These are phyloP conservation scores for Chytridiales sp. DNA, from an alignment of 371 early-diverging fungal genomes.

Conservation along the genomic window DNA sequence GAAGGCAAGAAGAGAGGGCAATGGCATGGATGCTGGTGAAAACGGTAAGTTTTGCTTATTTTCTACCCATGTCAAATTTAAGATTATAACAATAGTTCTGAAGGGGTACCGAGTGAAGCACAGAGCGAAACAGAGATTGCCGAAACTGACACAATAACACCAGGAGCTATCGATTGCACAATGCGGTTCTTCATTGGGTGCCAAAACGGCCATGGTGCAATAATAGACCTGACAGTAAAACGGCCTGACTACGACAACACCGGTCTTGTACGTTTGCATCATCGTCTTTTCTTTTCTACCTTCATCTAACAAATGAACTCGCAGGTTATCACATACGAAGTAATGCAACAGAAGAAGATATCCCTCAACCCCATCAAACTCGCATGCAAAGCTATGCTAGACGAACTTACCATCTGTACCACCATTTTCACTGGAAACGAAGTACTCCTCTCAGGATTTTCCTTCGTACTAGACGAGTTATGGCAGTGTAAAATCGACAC, in stretches of 20 bases:
- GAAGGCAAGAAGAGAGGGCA: too few species aligned
- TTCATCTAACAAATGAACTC: background rate
- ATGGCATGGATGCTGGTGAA: constrained; percentile 1
- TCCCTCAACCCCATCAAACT: background rate
- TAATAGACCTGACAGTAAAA: background rate
- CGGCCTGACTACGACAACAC: background rate
- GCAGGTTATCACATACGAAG: background rate
- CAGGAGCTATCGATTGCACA: too few species aligned
- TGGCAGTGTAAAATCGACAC: constrained; percentile 12
- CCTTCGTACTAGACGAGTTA: constrained; percentile 4
- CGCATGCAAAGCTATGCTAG: constrained; percentile 1
- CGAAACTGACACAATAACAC: background rate
- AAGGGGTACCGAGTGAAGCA: too few species aligned
- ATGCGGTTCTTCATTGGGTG: constrained; percentile 8
- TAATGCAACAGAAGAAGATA: background rate
- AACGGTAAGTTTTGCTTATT: background rate
- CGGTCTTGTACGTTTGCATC: background rate
- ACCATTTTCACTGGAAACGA: background rate
- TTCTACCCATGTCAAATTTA: background rate
- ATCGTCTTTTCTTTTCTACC: background rate
- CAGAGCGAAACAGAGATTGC: too few species aligned
- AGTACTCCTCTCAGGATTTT: background rate
- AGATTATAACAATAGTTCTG: background rate
- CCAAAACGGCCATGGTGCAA: background rate
- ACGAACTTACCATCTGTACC: background rate